A percentile compares a stretch with the other conserved stretches of the same genome.
Conservation (phyloP, 345 rosid species). For the Brassica carinata region DNA sequence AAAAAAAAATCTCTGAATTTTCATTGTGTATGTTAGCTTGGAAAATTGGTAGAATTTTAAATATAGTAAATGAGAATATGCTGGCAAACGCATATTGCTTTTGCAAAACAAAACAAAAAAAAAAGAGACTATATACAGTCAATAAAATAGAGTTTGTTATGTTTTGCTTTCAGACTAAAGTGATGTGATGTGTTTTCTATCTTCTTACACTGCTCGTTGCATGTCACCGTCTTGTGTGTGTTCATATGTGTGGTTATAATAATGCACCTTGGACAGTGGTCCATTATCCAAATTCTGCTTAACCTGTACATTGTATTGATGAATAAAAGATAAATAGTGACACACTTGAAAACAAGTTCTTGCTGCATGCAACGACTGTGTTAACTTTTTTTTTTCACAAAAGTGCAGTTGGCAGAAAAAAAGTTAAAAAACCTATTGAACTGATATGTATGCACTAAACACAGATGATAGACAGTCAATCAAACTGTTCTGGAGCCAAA, state of each 20-base stretch:
- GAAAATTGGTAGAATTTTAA: background rate
- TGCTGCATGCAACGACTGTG: conserved; percentile 9
- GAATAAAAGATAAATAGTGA: background rate
- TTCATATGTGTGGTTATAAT: conserved; percentile 17
- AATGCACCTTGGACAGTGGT: conserved; percentile 8
- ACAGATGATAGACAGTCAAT: background rate
- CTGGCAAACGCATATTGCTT: background rate
- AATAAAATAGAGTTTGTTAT: conserved; percentile 28
- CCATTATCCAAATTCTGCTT: conserved; percentile 1
- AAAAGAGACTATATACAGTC: conserved; percentile 30
- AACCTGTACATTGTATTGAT: background rate
- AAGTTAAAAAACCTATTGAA: background rate
- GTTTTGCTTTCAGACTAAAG: conserved; percentile 16
- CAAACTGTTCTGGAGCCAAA: background rate
- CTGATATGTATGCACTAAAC: background rate
- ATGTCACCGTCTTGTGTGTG: conserved; percentile 32
- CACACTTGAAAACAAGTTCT: background rate
- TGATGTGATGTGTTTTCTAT: conserved; percentile 22
- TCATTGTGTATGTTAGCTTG: background rate
- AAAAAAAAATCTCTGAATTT: background rate
- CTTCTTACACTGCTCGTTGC: conserved; percentile 19
- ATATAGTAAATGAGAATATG: conserved; percentile 3
- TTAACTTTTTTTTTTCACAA: background rate
- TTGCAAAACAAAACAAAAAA: background rate
- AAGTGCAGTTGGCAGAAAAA: background rate